A percentile compares a stretch with the other conserved stretches of the same genome.
Evolutionary conservation across 805 yeast genomes (phyloP).

Genomic region (Saturnispora galanensis): DNA sequence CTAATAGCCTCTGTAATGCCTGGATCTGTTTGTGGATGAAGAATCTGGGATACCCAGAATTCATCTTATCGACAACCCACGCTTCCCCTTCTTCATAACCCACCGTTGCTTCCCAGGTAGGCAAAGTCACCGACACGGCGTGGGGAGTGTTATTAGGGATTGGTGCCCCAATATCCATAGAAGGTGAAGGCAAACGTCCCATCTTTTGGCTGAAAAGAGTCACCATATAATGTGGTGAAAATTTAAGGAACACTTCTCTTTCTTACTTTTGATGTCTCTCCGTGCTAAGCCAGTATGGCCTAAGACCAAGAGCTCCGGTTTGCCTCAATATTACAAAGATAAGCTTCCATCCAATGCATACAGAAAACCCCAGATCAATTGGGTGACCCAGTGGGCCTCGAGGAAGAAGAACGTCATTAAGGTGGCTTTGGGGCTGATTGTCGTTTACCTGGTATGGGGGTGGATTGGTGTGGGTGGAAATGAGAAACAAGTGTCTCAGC

Average conservation of each 20-base stretch:
- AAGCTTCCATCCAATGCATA: conserved; percentile 23
- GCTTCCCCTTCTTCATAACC: conserved; percentile 88
- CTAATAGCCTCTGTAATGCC: conserved; percentile 43
- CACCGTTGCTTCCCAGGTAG: conserved; percentile 89
- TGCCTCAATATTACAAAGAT: conserved; percentile 44
- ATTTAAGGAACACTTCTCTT: neutral
- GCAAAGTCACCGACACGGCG: conserved; percentile 90
- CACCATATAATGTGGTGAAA: too few species aligned
- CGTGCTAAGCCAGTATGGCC: conserved; percentile 12
- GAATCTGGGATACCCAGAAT: conserved; percentile 83
- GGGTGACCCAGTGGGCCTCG: conserved; percentile 26
- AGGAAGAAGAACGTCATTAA: conserved; percentile 23
- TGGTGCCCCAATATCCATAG: conserved; percentile 60
- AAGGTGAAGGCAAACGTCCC: conserved; percentile 12
- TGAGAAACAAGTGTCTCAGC: neutral
- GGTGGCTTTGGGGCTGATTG: conserved; percentile 31
- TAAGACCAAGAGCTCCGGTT: conserved; percentile 10
- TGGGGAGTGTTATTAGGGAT: conserved; percentile 87
- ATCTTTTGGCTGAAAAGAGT: neutral
- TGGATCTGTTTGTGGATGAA: conserved; percentile 59
- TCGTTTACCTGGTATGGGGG: conserved; percentile 32
- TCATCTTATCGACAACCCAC: conserved; percentile 69
- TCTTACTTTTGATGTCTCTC: conserved; percentile 5
- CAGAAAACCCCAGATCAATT: conserved; percentile 7
- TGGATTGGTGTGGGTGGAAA: neutral